Percentiles rank a stretch among this genome's conserved stretches.
Evolutionary conservation across 2,329 filamentous ascomycete species (phyloP).

Genomic region (Fusarium torulosum): DNA sequence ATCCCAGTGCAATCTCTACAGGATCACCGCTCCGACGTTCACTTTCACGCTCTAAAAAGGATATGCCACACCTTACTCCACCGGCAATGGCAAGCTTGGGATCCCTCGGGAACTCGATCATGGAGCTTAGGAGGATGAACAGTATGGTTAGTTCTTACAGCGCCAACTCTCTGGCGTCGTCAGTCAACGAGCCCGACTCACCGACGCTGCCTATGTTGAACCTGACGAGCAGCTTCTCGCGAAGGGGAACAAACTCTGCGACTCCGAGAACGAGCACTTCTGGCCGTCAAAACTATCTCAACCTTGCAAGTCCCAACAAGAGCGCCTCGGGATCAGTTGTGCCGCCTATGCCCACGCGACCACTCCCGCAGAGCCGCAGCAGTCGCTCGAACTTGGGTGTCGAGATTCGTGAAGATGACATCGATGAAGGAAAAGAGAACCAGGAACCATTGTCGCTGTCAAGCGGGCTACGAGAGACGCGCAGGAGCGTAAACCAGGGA

Average conservation of each 20-base stretch:
- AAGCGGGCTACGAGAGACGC: constrained; percentile 34
- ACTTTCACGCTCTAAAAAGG: constrained; percentile 28
- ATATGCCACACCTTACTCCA: constrained; percentile 22
- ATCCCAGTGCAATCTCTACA: constrained; percentile 35
- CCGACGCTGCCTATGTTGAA: constrained; percentile 57
- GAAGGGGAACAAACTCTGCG: constrained; percentile 43
- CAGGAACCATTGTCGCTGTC: constrained; percentile 26
- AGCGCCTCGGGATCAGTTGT: constrained; percentile 6
- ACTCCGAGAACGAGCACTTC: constrained; percentile 50
- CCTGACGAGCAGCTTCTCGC: constrained; percentile 53
- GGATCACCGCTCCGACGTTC: constrained; percentile 45
- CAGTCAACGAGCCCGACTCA: constrained; percentile 50
- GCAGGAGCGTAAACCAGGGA: constrained; percentile 37
- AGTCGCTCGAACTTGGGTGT: constrained; percentile 31
- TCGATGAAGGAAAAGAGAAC: constrained; percentile 49
- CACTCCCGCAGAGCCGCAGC: constrained; percentile 27
- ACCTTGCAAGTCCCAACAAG: constrained; percentile 54
- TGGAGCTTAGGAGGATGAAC: constrained; percentile 69
- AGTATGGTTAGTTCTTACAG: constrained; percentile 63
- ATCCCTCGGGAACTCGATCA: constrained; percentile 59
- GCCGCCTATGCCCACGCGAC: constrained; percentile 5
- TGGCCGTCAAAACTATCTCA: constrained; percentile 62
- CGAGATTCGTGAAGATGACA: constrained; percentile 41
- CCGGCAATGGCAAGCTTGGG: constrained; percentile 15
- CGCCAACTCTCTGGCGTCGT: constrained; percentile 54